A percentile compares a stretch with the other conserved stretches of the same genome.
Conservation (phyloP, 495 filamentous ascomycete species). For the Xylaria acuta region DNA sequence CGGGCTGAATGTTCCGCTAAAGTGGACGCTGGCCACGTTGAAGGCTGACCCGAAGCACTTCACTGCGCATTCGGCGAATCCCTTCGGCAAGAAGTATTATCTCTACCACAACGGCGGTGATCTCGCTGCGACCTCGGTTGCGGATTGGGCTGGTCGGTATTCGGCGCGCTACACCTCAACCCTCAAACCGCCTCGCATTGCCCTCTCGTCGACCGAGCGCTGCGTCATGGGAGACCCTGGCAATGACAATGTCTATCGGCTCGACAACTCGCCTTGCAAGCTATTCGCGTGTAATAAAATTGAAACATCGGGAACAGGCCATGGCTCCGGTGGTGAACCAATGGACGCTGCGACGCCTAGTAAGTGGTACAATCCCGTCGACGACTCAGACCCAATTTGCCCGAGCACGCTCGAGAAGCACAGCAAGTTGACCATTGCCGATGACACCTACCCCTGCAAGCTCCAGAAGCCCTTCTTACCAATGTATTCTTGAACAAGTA, state of each 20-base stretch:
- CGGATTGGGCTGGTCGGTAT: slow-evolving; percentile 2
- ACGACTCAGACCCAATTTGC: background rate
- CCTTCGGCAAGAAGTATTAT: slow-evolving; percentile 4
- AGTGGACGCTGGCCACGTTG: background rate
- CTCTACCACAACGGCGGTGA: background rate
- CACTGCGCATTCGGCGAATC: background rate
- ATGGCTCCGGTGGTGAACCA: background rate
- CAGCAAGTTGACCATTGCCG: background rate
- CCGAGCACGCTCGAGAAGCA: background rate
- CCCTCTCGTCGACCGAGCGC: background rate
- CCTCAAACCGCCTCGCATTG: background rate
- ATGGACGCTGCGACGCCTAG: background rate
- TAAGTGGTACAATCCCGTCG: slow-evolving; percentile 1
- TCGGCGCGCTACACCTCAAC: background rate
- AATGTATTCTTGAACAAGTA: background rate
- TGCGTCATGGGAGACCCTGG: background rate
- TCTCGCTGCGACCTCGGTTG: background rate
- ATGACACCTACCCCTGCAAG: background rate
- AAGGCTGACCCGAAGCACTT: background rate
- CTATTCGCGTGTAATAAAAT: background rate
- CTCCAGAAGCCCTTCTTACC: background rate
- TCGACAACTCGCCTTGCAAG: slow-evolving; percentile 1
- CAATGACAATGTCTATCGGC: background rate
- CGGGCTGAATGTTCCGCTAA: background rate
- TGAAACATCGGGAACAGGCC: background rate